A percentile compares a stretch with the other conserved stretches of the same genome.
Conservation (phyloP, 352 stramenopile genomes). For the Phytophthora sansomeana region DNA sequence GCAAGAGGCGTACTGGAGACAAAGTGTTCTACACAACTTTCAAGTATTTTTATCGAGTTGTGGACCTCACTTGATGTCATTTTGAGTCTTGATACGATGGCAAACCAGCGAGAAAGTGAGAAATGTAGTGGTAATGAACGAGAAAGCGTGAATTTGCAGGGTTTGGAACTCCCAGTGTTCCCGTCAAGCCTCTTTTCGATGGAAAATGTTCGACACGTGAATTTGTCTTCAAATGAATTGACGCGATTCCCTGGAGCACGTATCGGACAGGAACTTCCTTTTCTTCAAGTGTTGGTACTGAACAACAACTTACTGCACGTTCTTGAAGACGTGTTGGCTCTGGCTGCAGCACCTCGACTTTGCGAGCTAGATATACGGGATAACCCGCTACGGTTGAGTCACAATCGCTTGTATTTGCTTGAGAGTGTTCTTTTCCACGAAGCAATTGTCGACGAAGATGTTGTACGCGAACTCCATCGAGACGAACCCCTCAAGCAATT, state of each 20-base stretch:
- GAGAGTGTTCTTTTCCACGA: conserved; percentile 58
- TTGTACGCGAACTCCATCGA: conserved; percentile 50
- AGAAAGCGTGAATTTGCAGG: conserved; percentile 49
- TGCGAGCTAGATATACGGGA: conserved; percentile 59
- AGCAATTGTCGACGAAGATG: conserved; percentile 36
- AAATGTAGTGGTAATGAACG: conserved; percentile 33
- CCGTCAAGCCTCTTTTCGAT: conserved; percentile 60
- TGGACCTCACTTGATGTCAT: background rate
- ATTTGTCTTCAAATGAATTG: conserved; percentile 70
- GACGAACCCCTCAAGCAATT: conserved; percentile 45
- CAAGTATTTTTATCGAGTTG: conserved; percentile 34
- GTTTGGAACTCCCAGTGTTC: conserved; percentile 41
- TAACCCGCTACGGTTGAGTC: conserved; percentile 69
- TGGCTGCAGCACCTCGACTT: conserved; percentile 53
- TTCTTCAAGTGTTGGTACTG: conserved; percentile 60
- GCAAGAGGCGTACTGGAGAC: background rate
- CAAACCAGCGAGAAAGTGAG: conserved; percentile 14
- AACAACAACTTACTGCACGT: conserved; percentile 66
- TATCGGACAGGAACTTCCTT: conserved; percentile 49
- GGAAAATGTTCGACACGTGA: conserved; percentile 56
- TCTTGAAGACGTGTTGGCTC: conserved; percentile 68
- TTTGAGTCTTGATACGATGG: conserved; percentile 9
- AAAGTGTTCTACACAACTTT: background rate
- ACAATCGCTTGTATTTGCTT: conserved; percentile 78
- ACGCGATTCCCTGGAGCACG: conserved; percentile 62